Percentiles rank a stretch among this genome's conserved stretches.
phyloP scores from a whole-genome alignment of 768 basidiomycete species.

The Tubosaeta sp. region DNA sequence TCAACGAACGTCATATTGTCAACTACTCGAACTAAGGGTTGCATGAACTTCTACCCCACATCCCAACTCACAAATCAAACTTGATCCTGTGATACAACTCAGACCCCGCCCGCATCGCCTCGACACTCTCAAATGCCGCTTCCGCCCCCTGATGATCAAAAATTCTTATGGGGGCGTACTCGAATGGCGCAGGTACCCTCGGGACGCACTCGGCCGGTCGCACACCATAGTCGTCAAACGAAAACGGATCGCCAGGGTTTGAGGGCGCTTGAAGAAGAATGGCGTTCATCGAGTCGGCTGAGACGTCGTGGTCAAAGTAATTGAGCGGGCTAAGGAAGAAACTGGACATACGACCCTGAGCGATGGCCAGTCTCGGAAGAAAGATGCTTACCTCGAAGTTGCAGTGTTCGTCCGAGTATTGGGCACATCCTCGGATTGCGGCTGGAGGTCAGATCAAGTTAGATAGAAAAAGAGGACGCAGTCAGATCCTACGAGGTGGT shows the following conservation, averaged over 20 bases:
- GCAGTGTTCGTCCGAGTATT: constrained; percentile 56
- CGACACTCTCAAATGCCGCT: constrained; percentile 26
- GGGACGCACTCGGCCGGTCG: constrained; percentile 38
- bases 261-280: constrained; percentile 42
- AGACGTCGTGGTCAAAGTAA: constrained; percentile 61
- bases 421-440: constrained; percentile 61
- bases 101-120: constrained; percentile 38
- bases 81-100: constrained; percentile 40
- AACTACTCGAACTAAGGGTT: too few species aligned
- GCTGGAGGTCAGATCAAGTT: constrained; percentile 27
- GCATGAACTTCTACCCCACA: background rate
- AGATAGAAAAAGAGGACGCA: background rate
- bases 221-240: constrained; percentile 52
- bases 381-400: constrained; percentile 41
- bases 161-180: constrained; percentile 32
- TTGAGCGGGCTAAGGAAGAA: constrained; percentile 60
- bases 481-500: constrained; percentile 45
- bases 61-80: constrained; percentile 19
- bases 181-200: constrained; percentile 33
- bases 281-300: constrained; percentile 53
- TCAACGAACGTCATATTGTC: too few species aligned
- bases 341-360: constrained; percentile 23
- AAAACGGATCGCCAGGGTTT: constrained; percentile 35
- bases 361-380: background rate
- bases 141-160: constrained; percentile 35